Evolutionary conservation across 2,329 filamentous ascomycete species (phyloP), one percentile per base, ranked within the genome.

Genomic region (Trichoderma asperellum): DNA sequence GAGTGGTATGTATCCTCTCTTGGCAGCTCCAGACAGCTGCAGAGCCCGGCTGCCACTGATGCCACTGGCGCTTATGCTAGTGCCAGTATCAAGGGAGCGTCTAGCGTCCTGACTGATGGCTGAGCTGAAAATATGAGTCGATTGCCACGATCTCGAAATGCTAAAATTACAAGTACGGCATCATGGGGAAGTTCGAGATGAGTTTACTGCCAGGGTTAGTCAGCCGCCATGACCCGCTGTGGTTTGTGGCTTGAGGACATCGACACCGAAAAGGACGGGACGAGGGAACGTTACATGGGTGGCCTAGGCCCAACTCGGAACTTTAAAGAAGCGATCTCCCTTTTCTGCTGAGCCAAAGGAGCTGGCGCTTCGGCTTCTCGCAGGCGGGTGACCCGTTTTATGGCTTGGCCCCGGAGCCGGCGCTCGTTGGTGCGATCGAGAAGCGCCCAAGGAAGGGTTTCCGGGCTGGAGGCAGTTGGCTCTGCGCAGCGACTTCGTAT

Each of bases 231-330:
- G 40, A n/a, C 40, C 40, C 55, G 37, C 27, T 58, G 11, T 35
- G 64, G 35, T 21, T 29, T 14, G 14, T 67, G 53, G 56, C 56
- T 43, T 59, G 57, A 29, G 57, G 59, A 14, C 7, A 52, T 43
- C 43, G 35, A 5, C 8, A n/a, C 40, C 29, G n/a, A 24, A 18
- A 21, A 40, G 24, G 32, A 47, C 34, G 57, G 65, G 53, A 70
- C 35, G 61, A 70, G 68, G 68, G 29, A 70, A 70, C 68, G 68
- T 70, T 66, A 60, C 68, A 66, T 70, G 56, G 47, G 66, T 55
- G 49, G 68, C 3, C 21, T 67, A 69, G 60, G 60, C 67, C 60
- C 27, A 52, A 62, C 40, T 58, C 66, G 66, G 66, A 62, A 53
- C 35, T 14, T 61, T 56, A 37, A 16, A 57, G 40, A 57, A 57